Evolutionary conservation across 805 yeast genomes (phyloP).

Genomic region (Dipodascopsis uninucleata): DNA sequence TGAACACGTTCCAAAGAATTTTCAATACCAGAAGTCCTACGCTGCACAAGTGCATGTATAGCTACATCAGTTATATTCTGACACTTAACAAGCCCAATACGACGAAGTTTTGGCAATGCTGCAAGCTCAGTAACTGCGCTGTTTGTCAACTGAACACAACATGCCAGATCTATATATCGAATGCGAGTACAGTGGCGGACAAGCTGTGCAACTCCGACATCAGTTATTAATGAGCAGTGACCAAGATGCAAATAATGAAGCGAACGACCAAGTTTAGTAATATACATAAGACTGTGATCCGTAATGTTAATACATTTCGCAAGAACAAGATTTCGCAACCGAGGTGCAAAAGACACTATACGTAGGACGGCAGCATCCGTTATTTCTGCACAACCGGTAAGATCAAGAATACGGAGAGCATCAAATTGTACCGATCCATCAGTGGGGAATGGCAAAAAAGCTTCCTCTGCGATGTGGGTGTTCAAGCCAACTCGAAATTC

Average conservation of each 20-base stretch:
- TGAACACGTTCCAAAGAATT: conserved; percentile 90
- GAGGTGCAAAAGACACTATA: conserved; percentile 74
- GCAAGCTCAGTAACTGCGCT: conserved; percentile 73
- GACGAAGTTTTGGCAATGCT: conserved; percentile 69
- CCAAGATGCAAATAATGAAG: conserved; percentile 90
- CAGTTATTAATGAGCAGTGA: conserved; percentile 88
- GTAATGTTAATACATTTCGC: conserved; percentile 87
- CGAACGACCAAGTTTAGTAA: conserved; percentile 70
- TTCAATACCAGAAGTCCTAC: conserved; percentile 57
- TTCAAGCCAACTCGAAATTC: conserved; percentile 75
- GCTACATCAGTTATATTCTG: conserved; percentile 83
- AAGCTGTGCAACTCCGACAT: conserved; percentile 72
- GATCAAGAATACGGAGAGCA: conserved; percentile 73
- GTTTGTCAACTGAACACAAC: conserved; percentile 86
- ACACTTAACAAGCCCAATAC: conserved; percentile 94
- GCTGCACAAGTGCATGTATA: conserved; percentile 54
- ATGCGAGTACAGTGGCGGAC: conserved; percentile 77
- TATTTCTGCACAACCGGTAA: conserved; percentile 76
- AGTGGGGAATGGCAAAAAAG: conserved; percentile 43
- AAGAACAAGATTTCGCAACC: conserved; percentile 78
- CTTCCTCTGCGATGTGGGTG: conserved; percentile 60
- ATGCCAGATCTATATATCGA: conserved; percentile 91
- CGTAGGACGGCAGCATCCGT: conserved; percentile 75
- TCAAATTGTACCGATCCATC: conserved; percentile 39
- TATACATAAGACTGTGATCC: conserved; percentile 68